Evolutionary conservation across 2,329 filamentous ascomycete genomes (phyloP), one percentile per base, ranked within the genome.

Genomic region (Elsinoe fawcettii): DNA sequence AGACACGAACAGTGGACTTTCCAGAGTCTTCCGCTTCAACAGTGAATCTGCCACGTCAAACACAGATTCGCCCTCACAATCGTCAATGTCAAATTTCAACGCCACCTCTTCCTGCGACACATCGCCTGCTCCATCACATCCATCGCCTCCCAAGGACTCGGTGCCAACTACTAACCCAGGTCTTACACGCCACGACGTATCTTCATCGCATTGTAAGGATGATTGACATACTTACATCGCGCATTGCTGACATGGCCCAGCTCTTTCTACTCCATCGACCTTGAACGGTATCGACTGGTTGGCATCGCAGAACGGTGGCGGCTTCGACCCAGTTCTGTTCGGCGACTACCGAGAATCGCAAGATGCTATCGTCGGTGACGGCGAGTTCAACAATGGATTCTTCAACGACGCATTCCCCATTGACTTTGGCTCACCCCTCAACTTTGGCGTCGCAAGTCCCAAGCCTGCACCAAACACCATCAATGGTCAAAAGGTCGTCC

Each of bases 331-430:
- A 0, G 84, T 93, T 57, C 78, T 97, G 3, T 97, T 96, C 70
- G 88, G 87, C 56, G 88, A 90, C 64, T 97, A 96, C 72, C 85
- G 93, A 55, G 93, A 99, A 67, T 85, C 90, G 0, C 89, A 95
- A 66, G 87, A 90, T 58, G 92, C 86, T 57, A 80, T 95, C 12
- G 73, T 95, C 16, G 76, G 77, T 63, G 85, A 75, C 66, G 81
- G 80, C 43, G 82, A 84, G 7, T 88, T 95, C 63, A 73, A 72
- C 27, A 88, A 89, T 56, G 87, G 76, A 18, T 85, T 85, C 70
- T 82, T 83, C 68, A 81, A 82, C 63, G 68, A 75, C 83, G 59
- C 77, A 70, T 64, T 70, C 46, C 63, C 74, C 3, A 66, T 68
- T 18, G 91, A 96, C 65, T 88, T 95, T 66, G 80, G 82, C 39